These are phyloP conservation scores for Lachancea mirantina DNA, from an alignment of 805 yeast species.

Conservation along the genomic window DNA sequence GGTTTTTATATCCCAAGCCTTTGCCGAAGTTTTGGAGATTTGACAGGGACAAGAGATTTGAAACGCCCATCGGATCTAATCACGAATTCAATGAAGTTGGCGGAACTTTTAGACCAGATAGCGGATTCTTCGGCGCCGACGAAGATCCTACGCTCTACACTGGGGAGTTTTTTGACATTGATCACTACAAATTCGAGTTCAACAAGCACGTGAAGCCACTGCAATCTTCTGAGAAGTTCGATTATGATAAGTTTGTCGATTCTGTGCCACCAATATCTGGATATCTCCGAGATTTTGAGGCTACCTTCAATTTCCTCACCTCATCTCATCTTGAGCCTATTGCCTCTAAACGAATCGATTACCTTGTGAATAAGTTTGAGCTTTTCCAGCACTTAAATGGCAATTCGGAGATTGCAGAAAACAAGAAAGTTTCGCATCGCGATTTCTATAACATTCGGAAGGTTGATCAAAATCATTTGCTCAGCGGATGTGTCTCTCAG, in stretches of 20 bases:
- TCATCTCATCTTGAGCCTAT: constrained; percentile 14
- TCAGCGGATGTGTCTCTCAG: constrained; percentile 27
- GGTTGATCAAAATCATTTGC: constrained; percentile 49
- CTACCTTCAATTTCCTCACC: constrained; percentile 17
- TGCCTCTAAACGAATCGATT: constrained; percentile 26
- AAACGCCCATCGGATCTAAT: too few relatives aligned
- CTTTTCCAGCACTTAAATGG: constrained; percentile 31
- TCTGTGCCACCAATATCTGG: constrained; percentile 4
- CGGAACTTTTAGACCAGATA: too few relatives aligned
- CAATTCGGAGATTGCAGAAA: constrained; percentile 30
- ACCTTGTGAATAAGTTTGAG: constrained; percentile 32
- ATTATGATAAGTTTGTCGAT: constrained; percentile 1
- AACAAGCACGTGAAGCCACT: constrained; percentile 3
- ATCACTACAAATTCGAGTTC: constrained; percentile 21
- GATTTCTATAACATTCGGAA: constrained; percentile 92
- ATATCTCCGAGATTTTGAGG: constrained; percentile 28
- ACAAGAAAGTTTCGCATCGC: constrained; percentile 35
- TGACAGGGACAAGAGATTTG: constrained; percentile 26
- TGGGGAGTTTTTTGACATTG: constrained; percentile 32
- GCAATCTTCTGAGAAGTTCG: constrained; percentile 2
- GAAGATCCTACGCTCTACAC: constrained; percentile 24
- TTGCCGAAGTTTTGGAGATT: constrained; percentile 38
- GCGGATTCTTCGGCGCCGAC: too few relatives aligned
- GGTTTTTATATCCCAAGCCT: constrained; percentile 86
- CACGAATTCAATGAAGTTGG: too few relatives aligned